These are phyloP conservation scores for Rhodotorula toruloides DNA, from an alignment of 768 basidiomycete genomes.

Conservation along the genomic window DNA sequence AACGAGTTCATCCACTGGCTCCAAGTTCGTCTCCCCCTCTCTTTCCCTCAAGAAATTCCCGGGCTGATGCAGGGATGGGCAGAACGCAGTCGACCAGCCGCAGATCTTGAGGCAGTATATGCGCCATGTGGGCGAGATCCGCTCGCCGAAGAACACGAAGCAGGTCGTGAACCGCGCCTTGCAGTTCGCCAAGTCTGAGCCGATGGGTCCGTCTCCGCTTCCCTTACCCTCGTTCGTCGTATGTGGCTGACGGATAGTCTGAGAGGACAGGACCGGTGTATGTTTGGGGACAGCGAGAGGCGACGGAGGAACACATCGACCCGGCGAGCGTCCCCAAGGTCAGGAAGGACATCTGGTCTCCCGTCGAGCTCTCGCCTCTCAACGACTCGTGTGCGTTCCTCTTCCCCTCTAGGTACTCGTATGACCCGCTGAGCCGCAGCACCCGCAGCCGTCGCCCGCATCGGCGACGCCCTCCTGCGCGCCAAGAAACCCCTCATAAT, in stretches of 20 bases:
- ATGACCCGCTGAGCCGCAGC: neutral
- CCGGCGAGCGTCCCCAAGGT: conserved; percentile 46
- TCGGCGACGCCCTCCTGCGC: conserved; percentile 53
- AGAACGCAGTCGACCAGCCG: conserved; percentile 67
- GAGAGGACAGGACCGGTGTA: conserved; percentile 58
- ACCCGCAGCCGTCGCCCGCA: conserved; percentile 46
- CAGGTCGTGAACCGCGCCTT: conserved; percentile 57
- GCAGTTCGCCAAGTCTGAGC: conserved; percentile 66
- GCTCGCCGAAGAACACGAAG: conserved; percentile 55
- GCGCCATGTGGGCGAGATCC: conserved; percentile 61
- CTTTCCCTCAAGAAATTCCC: neutral
- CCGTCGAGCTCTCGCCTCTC: conserved; percentile 55
- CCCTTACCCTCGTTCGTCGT: fast-evolving
- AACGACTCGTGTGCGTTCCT: conserved; percentile 42
- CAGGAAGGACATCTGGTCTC: conserved; percentile 53
- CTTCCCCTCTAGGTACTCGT: neutral
- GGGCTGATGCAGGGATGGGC: conserved; percentile 4
- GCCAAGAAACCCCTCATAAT: conserved; percentile 61
- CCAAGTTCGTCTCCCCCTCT: conserved; percentile 53
- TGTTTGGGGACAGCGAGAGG: conserved; percentile 67
- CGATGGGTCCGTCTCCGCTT: conserved; percentile 46
- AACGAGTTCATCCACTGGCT: conserved; percentile 73
- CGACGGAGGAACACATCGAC: conserved; percentile 62
- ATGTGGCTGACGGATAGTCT: neutral
- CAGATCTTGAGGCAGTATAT: conserved; percentile 68